A percentile compares a stretch with the other conserved stretches of the same genome.
These are phyloP conservation scores for Aureobasidium uvarum DNA, from an alignment of 2,329 filamentous ascomycete species.

Conservation along the genomic window DNA sequence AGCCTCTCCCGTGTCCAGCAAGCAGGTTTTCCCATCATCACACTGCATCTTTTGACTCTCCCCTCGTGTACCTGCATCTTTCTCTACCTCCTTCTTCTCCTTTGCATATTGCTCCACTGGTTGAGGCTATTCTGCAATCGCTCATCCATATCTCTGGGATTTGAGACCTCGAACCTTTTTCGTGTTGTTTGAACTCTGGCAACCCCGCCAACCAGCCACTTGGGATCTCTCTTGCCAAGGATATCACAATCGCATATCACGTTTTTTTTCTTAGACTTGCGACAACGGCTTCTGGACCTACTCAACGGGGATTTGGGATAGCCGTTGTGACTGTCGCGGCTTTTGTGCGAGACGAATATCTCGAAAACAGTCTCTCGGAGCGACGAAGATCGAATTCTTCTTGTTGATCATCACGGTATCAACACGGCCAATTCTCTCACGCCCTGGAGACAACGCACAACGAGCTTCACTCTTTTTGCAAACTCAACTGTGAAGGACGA, in stretches of 20 bases:
- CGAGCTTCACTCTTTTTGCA: neutral
- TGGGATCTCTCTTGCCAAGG: neutral
- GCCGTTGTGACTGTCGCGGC: neutral
- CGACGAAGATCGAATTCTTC: neutral
- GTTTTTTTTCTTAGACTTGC: too few relatives aligned
- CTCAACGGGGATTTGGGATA: conserved; percentile 13
- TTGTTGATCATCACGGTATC: neutral
- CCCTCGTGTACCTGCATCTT: conserved; percentile 15
- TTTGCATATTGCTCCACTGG: neutral
- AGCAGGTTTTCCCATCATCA: conserved; percentile 11
- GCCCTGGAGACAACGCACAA: neutral
- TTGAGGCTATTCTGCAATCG: neutral
- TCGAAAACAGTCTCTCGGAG: neutral
- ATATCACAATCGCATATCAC: conserved; percentile 21
- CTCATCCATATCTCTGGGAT: neutral
- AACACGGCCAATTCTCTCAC: neutral
- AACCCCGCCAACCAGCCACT: conserved; percentile 21
- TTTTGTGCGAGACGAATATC: neutral
- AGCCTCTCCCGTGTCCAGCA: conserved; percentile 15
- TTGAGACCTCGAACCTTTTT: too few relatives aligned
- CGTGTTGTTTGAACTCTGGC: neutral
- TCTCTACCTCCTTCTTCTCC: neutral
- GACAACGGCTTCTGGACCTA: neutral
- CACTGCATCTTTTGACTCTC: neutral
- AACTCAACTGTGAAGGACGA: neutral